phyloP scores from a whole-genome alignment of 1,139 yeast species.

The Candida albicans region DNA sequence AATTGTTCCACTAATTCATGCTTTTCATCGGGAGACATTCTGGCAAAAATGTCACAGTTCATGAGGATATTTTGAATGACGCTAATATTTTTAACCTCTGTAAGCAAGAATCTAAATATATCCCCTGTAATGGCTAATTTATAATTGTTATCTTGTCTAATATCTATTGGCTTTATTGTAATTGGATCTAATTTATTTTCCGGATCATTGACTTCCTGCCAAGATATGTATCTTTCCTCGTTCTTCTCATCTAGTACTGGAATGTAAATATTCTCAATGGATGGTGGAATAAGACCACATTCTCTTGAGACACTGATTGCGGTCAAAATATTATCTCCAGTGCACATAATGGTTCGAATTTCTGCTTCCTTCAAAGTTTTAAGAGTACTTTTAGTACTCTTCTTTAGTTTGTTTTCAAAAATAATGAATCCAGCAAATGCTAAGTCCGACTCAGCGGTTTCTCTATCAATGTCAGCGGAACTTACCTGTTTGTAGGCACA shows the following conservation, averaged over 20 bases:
- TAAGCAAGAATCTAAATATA: conserved; percentile 73
- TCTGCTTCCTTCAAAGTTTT: conserved; percentile 59
- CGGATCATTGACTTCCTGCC: conserved; percentile 68
- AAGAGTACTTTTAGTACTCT: conserved; percentile 63
- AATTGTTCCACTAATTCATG: conserved; percentile 90
- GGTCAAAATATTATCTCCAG: conserved; percentile 93
- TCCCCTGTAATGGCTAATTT: conserved; percentile 90
- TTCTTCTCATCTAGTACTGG: conserved; percentile 56
- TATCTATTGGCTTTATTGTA: conserved; percentile 55
- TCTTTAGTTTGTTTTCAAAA: conserved; percentile 86
- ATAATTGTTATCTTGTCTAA: conserved; percentile 39
- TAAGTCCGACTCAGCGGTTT: conserved; percentile 64
- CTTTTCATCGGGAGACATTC: conserved; percentile 99
- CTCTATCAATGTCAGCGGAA: conserved; percentile 34
- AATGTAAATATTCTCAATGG: conserved; percentile 55
- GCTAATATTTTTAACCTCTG: conserved; percentile 44
- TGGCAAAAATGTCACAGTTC: conserved; percentile 78
- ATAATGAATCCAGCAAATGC: conserved; percentile 84
- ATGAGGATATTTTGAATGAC: conserved; percentile 61
- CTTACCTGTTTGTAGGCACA: conserved; percentile 66
- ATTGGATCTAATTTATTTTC: conserved; percentile 55
- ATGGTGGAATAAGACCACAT: conserved; percentile 60
- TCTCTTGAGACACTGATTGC: conserved; percentile 93
- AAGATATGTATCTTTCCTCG: conserved; percentile 39
- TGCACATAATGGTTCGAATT: conserved; percentile 90